Evolutionary conservation across 1,284 basidiomycete species (phyloP).

Genomic region (Puccinia triticina): DNA sequence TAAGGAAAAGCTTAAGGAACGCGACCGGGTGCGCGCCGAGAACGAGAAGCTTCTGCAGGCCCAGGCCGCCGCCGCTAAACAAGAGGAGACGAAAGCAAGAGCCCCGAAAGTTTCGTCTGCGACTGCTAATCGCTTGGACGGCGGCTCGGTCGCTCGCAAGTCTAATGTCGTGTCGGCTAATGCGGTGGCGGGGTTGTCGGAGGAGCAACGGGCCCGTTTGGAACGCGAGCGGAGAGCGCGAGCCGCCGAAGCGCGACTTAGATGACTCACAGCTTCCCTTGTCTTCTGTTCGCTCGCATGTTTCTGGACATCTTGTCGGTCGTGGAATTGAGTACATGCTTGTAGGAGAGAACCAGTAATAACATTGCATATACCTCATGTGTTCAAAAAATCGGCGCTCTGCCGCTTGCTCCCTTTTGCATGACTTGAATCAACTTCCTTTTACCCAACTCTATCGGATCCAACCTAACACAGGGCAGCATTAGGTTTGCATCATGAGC

Average conservation of each 20-base stretch:
- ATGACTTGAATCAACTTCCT: too few relatives aligned
- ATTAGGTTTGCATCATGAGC: too few relatives aligned
- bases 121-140: constrained; percentile 19
- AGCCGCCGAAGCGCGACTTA: constrained; percentile 49
- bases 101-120: background rate
- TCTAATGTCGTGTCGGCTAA: too few relatives aligned
- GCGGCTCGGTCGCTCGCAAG: background rate
- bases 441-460: too few relatives aligned
- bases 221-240: constrained; percentile 46
- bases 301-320: too few relatives aligned
- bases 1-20: constrained; percentile 42
- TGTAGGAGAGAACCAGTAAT: too few relatives aligned
- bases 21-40: background rate
- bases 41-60: background rate
- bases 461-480: too few relatives aligned
- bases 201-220: constrained; percentile 17
- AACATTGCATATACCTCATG: too few relatives aligned
- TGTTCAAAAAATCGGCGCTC: too few relatives aligned
- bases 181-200: background rate
- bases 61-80: background rate
- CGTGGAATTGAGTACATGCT: too few relatives aligned
- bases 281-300: too few relatives aligned
- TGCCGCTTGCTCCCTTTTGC: too few relatives aligned
- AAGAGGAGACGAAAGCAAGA: background rate
- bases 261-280: background rate